Evolutionary conservation across 1,284 basidiomycete species (phyloP).

Genomic region (Inonotus hispidus): DNA sequence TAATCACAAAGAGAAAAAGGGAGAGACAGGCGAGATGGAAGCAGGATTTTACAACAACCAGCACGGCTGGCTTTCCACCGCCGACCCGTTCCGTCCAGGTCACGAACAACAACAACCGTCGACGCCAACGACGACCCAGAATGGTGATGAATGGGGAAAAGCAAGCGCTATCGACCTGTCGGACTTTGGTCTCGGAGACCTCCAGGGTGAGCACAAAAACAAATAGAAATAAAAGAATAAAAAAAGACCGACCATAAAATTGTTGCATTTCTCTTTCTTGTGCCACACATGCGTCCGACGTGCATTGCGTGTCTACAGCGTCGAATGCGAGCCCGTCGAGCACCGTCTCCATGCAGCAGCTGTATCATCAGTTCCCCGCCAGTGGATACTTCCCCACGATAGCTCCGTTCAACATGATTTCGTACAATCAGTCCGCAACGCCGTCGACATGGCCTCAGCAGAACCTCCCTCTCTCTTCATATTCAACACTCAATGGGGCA

Average conservation of each 20-base stretch:
- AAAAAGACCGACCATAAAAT: not conserved
- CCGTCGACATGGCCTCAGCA: conserved; percentile 41
- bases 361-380: conserved; percentile 26
- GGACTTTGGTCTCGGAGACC: conserved; percentile 37
- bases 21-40: conserved; percentile 5
- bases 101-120: conserved; percentile 46
- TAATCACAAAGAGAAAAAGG: not conserved
- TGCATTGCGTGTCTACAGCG: conserved; percentile 4
- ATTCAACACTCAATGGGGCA: conserved; percentile 71
- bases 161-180: conserved; percentile 34
- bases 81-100: conserved; percentile 23
- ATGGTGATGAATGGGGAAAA: conserved; percentile 21
- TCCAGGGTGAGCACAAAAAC: conserved; percentile 31
- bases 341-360: conserved; percentile 11
- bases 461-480: conserved; percentile 60
- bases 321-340: conserved; percentile 9
- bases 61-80: not conserved
- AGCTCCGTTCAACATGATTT: conserved; percentile 47
- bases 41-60: not conserved
- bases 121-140: conserved; percentile 23
- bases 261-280: not conserved
- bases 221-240: not conserved
- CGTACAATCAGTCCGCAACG: conserved; percentile 34
- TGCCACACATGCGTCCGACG: not conserved
- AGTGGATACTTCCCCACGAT: conserved; percentile 37